These are phyloP conservation scores for Daedalea quercina DNA, from an alignment of 768 basidiomycete genomes.

Conservation along the genomic window DNA sequence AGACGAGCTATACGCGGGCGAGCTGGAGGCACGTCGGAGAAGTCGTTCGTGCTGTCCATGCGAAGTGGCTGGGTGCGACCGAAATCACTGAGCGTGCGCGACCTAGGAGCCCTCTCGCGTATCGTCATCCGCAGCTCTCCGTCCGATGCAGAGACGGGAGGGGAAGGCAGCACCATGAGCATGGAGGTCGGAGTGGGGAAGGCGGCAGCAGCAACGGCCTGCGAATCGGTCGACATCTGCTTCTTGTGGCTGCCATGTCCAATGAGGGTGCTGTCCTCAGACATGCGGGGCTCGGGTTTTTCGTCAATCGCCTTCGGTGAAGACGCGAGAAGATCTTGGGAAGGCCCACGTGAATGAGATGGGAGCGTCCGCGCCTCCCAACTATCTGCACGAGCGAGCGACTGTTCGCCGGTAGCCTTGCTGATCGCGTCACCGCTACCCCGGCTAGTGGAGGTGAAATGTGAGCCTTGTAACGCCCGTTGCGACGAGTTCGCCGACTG, in stretches of 20 bases:
- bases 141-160: not conserved
- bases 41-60: slow-evolving; percentile 2
- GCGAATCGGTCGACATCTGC: not conserved
- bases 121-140: not conserved
- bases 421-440: not conserved
- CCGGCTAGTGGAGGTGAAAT: not conserved
- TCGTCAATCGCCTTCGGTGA: not conserved
- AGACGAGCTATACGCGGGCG: not conserved
- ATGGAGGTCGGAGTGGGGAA: slow-evolving; percentile 14
- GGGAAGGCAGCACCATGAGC: not conserved
- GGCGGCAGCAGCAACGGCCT: not conserved
- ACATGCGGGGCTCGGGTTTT: not conserved
- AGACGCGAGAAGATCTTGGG: not conserved
- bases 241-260: not conserved
- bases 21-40: not conserved
- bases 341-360: not conserved
- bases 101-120: not conserved
- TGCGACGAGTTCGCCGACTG: slow-evolving; percentile 3
- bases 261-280: not conserved
- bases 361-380: not conserved
- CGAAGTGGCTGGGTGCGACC: not conserved
- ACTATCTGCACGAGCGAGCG: not conserved
- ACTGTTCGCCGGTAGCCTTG: not conserved
- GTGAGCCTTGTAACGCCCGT: not conserved
- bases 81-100: not conserved